Base-by-base conservation (phyloP, 768 basidiomycete genomes). In the Russula emetica region DNA sequence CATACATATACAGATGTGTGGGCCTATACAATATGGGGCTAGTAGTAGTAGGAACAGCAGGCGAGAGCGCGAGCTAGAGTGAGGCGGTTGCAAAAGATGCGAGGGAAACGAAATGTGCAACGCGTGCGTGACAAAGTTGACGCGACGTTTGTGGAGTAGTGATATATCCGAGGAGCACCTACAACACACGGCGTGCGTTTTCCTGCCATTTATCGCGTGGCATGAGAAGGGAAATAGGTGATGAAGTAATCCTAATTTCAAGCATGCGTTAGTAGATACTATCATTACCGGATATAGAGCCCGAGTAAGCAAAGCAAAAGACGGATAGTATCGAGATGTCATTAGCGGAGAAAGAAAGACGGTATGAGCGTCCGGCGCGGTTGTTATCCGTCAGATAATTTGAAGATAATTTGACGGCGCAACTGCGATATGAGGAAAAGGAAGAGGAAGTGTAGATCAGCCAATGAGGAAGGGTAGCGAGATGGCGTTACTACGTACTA, bases 391-490 rank as follows among this genome's bases (percentile, higher is more conserved):
- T 66, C 30, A 63, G 70, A 90, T 84, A 71, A 90, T 81, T 75
- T 90, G 88, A 51, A 92, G 82, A 75, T 92, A 92, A 76, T 92
- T 92, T 67, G 90, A 91, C 62, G 90, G 90, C 60, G 88, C 89
- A 72, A 92, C 89, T 92, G 73, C 22, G 47, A 47, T 34, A 16
- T 16, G 49, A 26, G n/a, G 20, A 42, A 51, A 22, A 20, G 45
- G 30, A 30, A 32, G 8, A 32, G 8, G 5, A 10, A 38, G 16
- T 0, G 0, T 1, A 22, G 18, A 50, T 58, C 44, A 40, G 62
- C 49, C 44, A 66, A 0, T 24, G 40, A 34, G 16, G n/a, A 55
- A 30, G 11, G 22, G 5, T 8, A 60, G 16, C 55, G 60, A 55
- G 62, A 58, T 28, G 56, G 64, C 50, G 58, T 70, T 47, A 71